Base-by-base conservation (phyloP, 2,329 filamentous ascomycete species). In the Aureobasidium sp. region DNA sequence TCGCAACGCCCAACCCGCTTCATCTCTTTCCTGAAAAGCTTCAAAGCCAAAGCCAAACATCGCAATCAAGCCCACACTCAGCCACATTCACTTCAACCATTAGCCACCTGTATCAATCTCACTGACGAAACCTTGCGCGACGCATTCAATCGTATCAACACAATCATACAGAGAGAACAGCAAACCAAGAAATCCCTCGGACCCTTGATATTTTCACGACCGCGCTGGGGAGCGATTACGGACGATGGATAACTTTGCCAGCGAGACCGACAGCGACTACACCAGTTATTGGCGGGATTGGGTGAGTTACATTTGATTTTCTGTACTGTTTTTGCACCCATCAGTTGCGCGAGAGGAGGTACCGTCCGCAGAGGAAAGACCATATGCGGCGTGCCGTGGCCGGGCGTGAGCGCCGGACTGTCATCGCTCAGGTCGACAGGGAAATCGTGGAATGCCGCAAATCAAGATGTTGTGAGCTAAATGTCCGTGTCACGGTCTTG, bases 241-340 rank as follows among this genome's bases (percentile, higher is more conserved):
- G 34, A 44, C 19, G 11, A 97, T 97, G 93, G 93, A 97, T 69
- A 91, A 97, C 73, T 97, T 93, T 72, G 90, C 89, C 61, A 96
- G 90, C 68, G 93, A 98, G 72, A 95, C 90, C 11, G 93, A 98
- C 69, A 96, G 90, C 72, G 93, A 98, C 74, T 98, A 97, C 70
- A 96, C 93, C 44, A 97, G 90, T 73, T 98, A 97, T 71, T 98
- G 93, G 93, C 80, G 91, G 70, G 93, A 98, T 74, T 98, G 93
- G 93, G 93, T 97, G 77, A 75, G 88, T 84, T 17, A 35, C 3
- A 24, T 19, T 40, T 41, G 27, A 8, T 47, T 48, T 27, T 16
- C 21, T 40, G 7, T 17, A 10, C 27, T 21, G 4, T 6, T 45
- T 29, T 42, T 6, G 1, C 39, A 17, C 16, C 10, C 14, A 6